Evolutionary conservation across 306 rosid species (phyloP).

Genomic region (Dalbergia cochinchinensis): DNA sequence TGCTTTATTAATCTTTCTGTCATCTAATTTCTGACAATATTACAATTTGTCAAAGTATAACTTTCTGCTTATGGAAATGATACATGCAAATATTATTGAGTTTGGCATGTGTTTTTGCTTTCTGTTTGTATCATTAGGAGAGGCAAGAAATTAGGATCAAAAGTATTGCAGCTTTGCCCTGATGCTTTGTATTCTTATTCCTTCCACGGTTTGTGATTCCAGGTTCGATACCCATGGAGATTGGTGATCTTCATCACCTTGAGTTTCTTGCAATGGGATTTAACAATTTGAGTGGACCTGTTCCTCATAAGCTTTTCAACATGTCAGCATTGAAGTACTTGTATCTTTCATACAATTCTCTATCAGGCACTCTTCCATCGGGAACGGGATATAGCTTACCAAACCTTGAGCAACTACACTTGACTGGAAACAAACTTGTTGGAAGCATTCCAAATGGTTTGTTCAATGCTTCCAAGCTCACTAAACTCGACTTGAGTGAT

Average conservation of each 20-base stretch:
- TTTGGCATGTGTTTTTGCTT: background rate
- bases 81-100: background rate
- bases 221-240: slow-evolving; percentile 40
- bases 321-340: slow-evolving; percentile 28
- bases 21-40: too few relatives aligned
- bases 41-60: too few relatives aligned
- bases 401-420: background rate
- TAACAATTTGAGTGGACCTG: slow-evolving; percentile 20
- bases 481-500: background rate
- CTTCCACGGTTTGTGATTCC: background rate
- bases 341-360: background rate
- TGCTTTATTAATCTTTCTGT: too few relatives aligned
- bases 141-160: background rate
- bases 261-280: rapidly evolving
- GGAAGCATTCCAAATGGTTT: slow-evolving; percentile 41
- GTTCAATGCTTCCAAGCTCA: slow-evolving; percentile 44
- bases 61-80: too few relatives aligned
- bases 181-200: background rate
- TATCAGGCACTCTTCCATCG: slow-evolving; percentile 42
- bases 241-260: slow-evolving; percentile 34
- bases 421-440: slow-evolving; percentile 25
- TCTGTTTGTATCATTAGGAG: background rate
- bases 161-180: too few relatives aligned
- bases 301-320: slow-evolving; percentile 42
- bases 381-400: slow-evolving; percentile 27